These are phyloP conservation scores for Sanguinoderma infundibulare DNA, from an alignment of 1,284 basidiomycete species.

Conservation along the genomic window DNA sequence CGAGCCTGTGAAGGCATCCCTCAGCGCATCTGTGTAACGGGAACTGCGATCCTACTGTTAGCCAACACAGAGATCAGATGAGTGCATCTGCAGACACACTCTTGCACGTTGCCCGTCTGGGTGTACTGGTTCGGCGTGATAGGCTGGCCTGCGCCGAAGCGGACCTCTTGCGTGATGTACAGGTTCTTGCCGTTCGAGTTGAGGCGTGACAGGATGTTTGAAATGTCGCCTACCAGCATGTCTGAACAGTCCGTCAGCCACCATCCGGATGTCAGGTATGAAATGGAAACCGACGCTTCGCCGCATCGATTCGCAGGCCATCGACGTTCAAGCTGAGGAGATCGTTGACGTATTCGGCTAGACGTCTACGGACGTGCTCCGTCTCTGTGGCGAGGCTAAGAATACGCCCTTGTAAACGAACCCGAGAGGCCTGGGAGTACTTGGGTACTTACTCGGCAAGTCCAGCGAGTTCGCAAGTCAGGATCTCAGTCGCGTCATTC, in stretches of 20 bases:
- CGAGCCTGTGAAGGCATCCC: constrained; percentile 52
- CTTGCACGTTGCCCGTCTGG: constrained; percentile 64
- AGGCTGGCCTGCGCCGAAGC: constrained; percentile 55
- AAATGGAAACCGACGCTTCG: constrained; percentile 54
- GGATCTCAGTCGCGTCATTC: constrained; percentile 53
- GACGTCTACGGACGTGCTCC: constrained; percentile 55
- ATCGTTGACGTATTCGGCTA: constrained; percentile 66
- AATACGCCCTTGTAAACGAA: too few species aligned
- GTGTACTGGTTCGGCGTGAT: constrained; percentile 61
- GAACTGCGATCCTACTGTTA: constrained; percentile 48
- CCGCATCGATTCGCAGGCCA: constrained; percentile 69
- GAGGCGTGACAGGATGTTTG: constrained; percentile 55
- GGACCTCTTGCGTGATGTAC: constrained; percentile 66
- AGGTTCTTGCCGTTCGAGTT: constrained; percentile 37
- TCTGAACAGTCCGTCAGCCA: constrained; percentile 41
- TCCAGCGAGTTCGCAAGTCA: constrained; percentile 60
- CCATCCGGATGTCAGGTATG: background rate
- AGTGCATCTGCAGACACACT: constrained; percentile 50
- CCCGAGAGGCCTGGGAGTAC: background rate
- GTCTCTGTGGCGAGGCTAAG: constrained; percentile 64
- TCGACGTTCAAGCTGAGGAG: constrained; percentile 64
- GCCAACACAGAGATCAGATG: background rate
- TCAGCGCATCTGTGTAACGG: constrained; percentile 58
- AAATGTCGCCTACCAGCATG: constrained; percentile 55
- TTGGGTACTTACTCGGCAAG: constrained; percentile 56